Percentiles rank a stretch among this genome's conserved stretches.
These are phyloP conservation scores for Fomitopsis palustris DNA, from an alignment of 1,284 basidiomycete genomes.

Conservation along the genomic window DNA sequence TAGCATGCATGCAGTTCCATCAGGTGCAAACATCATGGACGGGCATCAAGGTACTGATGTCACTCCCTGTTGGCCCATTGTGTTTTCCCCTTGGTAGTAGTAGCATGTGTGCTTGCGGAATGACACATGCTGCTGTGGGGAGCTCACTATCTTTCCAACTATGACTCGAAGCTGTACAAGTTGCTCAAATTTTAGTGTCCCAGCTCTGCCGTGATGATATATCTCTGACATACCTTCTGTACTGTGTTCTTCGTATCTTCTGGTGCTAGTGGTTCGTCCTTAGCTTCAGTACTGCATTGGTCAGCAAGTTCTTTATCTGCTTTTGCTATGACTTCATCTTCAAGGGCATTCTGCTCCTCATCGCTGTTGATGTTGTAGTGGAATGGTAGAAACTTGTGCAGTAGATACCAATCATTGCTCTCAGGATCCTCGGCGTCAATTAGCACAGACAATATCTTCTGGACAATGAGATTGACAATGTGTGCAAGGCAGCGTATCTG, in stretches of 20 bases:
- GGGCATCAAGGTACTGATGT: slow-evolving; percentile 6
- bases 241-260: background rate
- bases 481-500: slow-evolving; percentile 23
- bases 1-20: slow-evolving; percentile 15
- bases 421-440: slow-evolving; percentile 29
- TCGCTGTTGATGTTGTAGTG: slow-evolving; percentile 26
- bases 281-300: background rate
- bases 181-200: background rate
- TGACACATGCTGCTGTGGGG: slow-evolving; percentile 8
- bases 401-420: slow-evolving; percentile 23
- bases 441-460: slow-evolving; percentile 26
- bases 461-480: slow-evolving; percentile 36
- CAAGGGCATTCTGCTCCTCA: slow-evolving; percentile 14
- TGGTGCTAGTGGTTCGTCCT: background rate
- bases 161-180: slow-evolving; percentile 11
- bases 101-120: slow-evolving; percentile 1
- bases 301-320: background rate
- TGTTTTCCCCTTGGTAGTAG: background rate
- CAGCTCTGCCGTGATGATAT: background rate
- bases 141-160: slow-evolving; percentile 10
- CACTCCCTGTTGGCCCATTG: background rate
- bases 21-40: slow-evolving; percentile 12
- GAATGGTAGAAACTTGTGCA: slow-evolving; percentile 24
- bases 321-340: slow-evolving; percentile 3
- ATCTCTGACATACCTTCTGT: background rate